Base-by-base conservation (phyloP, 805 yeast species). In the Ogataea pignaliae region DNA sequence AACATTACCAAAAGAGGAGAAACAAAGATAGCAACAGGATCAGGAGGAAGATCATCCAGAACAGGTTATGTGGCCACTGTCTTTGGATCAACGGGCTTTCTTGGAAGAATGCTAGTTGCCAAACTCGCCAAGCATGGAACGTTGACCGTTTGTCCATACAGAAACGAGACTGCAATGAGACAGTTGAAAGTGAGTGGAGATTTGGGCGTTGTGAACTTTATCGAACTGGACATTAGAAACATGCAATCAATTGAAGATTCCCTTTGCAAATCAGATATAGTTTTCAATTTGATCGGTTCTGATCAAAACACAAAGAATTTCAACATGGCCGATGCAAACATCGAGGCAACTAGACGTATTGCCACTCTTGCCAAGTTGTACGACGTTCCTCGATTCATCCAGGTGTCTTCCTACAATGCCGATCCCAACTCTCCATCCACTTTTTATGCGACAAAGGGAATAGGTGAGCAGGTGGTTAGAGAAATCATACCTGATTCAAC, bases 51-150 rank as follows among this genome's bases (percentile, higher is more conserved):
- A 46, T 83, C 91, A 4, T 85, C 95, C 28, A 76, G 95, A 70
- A 82, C 91, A 9, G 96, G 96, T 2, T 85, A 81, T 66, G 85
- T 90, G 3, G 95, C 90, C 17, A 85, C 96, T 1, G 93, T 88
- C 2, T 88, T 88, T 59, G 96, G 96, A 10, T 86, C 83, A 32
- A 70, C 82, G 38, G 95, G 95, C 2, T 81, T 83, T 63, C 68
- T 88, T 46, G 96, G 96, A 38, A 77, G 88, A 39, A 76, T 83
- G 52, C 64, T 88, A 48, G 75, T 79, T 15, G 70, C 90, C 31
- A 83, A 82, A 59, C 71, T 88, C 54, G 95, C 91, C 49, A 75
- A 83, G 59, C 88, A 87, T 60, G 96, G 96, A 50, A 88, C 95
- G 28, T 65, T 75, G 43, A 79, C 84, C 9, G 78, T 85, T 40